A percentile compares a stretch with the other conserved stretches of the same genome.
Conservation (phyloP, 2,329 filamentous ascomycete genomes). For the Neoascochyta sp. region DNA sequence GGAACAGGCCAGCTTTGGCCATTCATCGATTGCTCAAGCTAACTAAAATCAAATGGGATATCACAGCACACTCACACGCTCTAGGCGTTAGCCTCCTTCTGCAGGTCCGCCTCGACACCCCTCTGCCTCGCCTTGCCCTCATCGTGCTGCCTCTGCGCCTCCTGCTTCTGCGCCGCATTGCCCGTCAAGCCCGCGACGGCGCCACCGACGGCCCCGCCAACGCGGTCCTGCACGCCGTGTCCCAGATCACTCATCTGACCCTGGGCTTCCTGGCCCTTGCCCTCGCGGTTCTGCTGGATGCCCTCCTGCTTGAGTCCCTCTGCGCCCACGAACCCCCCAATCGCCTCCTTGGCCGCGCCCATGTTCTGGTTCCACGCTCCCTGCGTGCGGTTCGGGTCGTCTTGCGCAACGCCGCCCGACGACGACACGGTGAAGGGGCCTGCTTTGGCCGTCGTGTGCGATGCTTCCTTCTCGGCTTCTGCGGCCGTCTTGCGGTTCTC, state of each 20-base stretch:
- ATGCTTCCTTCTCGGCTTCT: slow-evolving; percentile 65
- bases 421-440: slow-evolving; percentile 67
- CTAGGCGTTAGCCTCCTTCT: slow-evolving; percentile 57
- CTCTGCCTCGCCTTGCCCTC: slow-evolving; percentile 79
- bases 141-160: slow-evolving; percentile 69
- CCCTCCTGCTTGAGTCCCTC: slow-evolving; percentile 73
- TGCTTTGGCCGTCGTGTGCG: slow-evolving; percentile 70
- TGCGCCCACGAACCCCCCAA: slow-evolving; percentile 72
- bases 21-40: neutral
- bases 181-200: slow-evolving; percentile 71
- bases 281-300: slow-evolving; percentile 72
- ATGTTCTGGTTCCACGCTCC: slow-evolving; percentile 86
- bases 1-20: neutral
- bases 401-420: slow-evolving; percentile 65
- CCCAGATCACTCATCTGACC: slow-evolving; percentile 76
- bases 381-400: slow-evolving; percentile 66
- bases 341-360: slow-evolving; percentile 77
- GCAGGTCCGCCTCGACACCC: slow-evolving; percentile 74
- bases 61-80: neutral
- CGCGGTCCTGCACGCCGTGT: slow-evolving; percentile 54
- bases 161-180: slow-evolving; percentile 60
- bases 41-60: too few relatives aligned
- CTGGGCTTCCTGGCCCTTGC: slow-evolving; percentile 76
- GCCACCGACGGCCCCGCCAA: slow-evolving; percentile 66
- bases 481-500: slow-evolving; percentile 63